Evolutionary conservation across 176 grass and related monocot species (phyloP).

Genomic region (Juncus inflexus): DNA sequence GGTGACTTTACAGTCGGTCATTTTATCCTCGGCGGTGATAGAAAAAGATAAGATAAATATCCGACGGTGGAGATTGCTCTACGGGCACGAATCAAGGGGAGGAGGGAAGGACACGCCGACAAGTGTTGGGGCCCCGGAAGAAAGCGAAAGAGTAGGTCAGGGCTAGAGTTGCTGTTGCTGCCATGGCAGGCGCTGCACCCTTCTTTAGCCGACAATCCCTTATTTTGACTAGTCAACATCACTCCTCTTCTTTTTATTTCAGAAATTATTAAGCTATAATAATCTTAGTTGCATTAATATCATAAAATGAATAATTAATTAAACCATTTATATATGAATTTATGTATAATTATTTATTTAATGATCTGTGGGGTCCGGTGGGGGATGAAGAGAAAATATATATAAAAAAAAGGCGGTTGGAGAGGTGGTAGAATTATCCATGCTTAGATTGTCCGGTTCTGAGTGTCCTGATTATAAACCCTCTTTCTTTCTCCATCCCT

Average conservation of each 20-base stretch:
- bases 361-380: too few species aligned
- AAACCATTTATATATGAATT: neutral
- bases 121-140: neutral
- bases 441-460: conserved; percentile 19
- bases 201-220: conserved; percentile 29
- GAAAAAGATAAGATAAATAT: conserved; percentile 1
- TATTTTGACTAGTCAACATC: conserved; percentile 23
- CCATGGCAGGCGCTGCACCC: conserved; percentile 7
- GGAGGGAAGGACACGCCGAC: conserved; percentile 18
- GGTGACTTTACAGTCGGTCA: too few species aligned
- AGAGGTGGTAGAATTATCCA: conserved; percentile 5
- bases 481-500: neutral
- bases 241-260: neutral
- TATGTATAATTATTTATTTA: too few species aligned
- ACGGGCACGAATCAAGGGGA: neutral
- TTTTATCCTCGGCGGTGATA: neutral
- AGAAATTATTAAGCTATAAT: neutral
- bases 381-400: too few species aligned
- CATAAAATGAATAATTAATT: conserved; percentile 10
- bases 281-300: neutral
- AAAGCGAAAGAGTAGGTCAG: neutral
- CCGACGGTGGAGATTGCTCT: conserved; percentile 8
- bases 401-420: neutral
- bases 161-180: neutral
- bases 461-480: neutral